Percentiles rank a stretch among this genome's conserved stretches.
These are phyloP conservation scores for Achaetomium macrosporum DNA, from an alignment of 2,329 filamentous ascomycete species.

Conservation along the genomic window DNA sequence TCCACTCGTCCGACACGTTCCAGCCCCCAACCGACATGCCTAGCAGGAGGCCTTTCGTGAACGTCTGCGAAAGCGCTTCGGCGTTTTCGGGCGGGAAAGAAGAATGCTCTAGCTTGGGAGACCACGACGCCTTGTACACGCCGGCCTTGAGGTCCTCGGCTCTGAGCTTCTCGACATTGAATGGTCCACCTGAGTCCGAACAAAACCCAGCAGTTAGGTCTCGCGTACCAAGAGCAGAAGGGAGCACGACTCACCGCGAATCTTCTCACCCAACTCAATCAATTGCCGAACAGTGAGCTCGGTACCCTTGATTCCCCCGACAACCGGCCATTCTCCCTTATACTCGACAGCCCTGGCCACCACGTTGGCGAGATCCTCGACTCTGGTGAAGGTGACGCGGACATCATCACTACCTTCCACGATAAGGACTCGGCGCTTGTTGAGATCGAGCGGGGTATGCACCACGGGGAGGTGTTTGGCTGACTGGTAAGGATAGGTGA, in stretches of 20 bases:
- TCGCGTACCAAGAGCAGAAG: neutral
- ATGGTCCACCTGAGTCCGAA: constrained; percentile 22
- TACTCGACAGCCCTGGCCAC: constrained; percentile 35
- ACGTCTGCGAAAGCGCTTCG: constrained; percentile 20
- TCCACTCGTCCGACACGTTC: constrained; percentile 32
- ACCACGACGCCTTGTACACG: constrained; percentile 24
- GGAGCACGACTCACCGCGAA: constrained; percentile 27
- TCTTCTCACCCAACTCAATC: constrained; percentile 30
- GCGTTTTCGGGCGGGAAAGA: constrained; percentile 26
- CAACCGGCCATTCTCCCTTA: constrained; percentile 35
- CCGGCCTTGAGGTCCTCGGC: constrained; percentile 29
- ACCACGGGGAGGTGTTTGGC: constrained; percentile 33
- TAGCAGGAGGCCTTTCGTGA: constrained; percentile 25
- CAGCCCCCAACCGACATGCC: constrained; percentile 21
- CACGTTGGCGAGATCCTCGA: constrained; percentile 32
- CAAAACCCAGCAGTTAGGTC: neutral
- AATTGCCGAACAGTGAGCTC: constrained; percentile 28
- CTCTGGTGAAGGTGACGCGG: constrained; percentile 30
- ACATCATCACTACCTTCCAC: constrained; percentile 29
- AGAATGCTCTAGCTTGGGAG: constrained; percentile 26
- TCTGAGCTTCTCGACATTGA: constrained; percentile 29
- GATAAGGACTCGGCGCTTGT: constrained; percentile 29
- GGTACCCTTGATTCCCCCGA: constrained; percentile 35
- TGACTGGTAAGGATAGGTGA: constrained; percentile 38
- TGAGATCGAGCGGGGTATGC: constrained; percentile 32